Conservation (phyloP, 2,329 filamentous ascomycete genomes). For the Sporothrix mexicana region DNA sequence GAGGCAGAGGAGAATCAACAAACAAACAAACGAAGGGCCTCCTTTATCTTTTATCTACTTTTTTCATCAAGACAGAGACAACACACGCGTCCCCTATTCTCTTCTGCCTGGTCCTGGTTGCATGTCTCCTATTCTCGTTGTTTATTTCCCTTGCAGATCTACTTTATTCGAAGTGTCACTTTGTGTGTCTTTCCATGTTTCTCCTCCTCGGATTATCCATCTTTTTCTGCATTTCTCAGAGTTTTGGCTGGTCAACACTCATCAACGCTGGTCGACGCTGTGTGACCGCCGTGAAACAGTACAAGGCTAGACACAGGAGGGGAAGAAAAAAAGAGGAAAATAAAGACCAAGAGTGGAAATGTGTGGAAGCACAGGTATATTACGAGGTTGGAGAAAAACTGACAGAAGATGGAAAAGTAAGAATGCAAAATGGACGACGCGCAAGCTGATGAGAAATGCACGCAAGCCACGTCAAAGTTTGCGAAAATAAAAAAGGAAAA, state of each 20-base stretch:
- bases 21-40: background rate
- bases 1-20: background rate
- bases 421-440: background rate
- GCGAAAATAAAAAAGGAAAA: no score
- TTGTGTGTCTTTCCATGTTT: background rate
- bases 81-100: background rate
- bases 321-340: background rate
- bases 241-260: background rate
- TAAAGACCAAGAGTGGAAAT: no score
- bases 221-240: background rate
- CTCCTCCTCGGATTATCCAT: no score
- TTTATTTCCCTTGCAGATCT: background rate
- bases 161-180: background rate
- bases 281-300: constrained; percentile 27
- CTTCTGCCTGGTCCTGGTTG: constrained; percentile 8
- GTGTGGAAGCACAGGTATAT: background rate
- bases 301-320: constrained; percentile 31
- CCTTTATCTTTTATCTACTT: background rate
- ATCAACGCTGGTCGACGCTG: constrained; percentile 7
- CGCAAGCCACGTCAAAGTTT: constrained; percentile 2
- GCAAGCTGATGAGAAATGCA: background rate
- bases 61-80: background rate
- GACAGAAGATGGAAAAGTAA: background rate
- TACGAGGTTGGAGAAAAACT: constrained; percentile 24
- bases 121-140: constrained; percentile 16